Conservation (phyloP, 2,329 filamentous ascomycete species). For the Phoma sp. region DNA sequence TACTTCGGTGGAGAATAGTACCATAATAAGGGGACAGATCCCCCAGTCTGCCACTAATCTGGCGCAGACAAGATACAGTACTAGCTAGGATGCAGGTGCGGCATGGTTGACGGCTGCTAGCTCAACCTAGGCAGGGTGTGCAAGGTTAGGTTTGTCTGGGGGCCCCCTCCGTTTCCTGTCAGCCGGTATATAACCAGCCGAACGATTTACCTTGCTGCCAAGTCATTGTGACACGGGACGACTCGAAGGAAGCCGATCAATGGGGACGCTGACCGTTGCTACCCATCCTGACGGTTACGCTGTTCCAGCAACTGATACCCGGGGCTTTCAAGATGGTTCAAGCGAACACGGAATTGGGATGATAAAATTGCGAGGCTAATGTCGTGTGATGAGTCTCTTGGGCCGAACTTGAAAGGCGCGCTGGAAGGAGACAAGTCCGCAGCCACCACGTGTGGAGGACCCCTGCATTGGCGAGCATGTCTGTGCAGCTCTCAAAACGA, state of each 20-base stretch:
- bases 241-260: slow-evolving; percentile 11
- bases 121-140: slow-evolving; percentile 25
- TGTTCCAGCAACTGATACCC: slow-evolving; percentile 3
- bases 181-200: slow-evolving; percentile 25
- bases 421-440: slow-evolving; percentile 14
- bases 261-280: not conserved
- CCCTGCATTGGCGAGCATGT: slow-evolving; percentile 20
- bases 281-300: not conserved
- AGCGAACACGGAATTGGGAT: not conserved
- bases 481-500: slow-evolving; percentile 25
- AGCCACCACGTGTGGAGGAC: slow-evolving; percentile 32
- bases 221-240: slow-evolving; percentile 13
- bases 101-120: slow-evolving; percentile 26
- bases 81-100: slow-evolving; percentile 26
- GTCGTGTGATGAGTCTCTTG: slow-evolving; percentile 26
- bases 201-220: slow-evolving; percentile 5
- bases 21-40: slow-evolving; percentile 24
- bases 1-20: slow-evolving; percentile 4
- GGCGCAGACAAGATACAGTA: slow-evolving; percentile 8
- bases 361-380: slow-evolving; percentile 8
- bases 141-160: slow-evolving; percentile 21
- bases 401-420: no score
- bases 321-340: slow-evolving; percentile 1
- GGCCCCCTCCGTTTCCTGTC: slow-evolving; percentile 15
- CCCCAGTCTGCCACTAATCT: slow-evolving; percentile 20